These are phyloP conservation scores for Hygrophorus russula DNA, from an alignment of 768 basidiomycete species.

Conservation along the genomic window DNA sequence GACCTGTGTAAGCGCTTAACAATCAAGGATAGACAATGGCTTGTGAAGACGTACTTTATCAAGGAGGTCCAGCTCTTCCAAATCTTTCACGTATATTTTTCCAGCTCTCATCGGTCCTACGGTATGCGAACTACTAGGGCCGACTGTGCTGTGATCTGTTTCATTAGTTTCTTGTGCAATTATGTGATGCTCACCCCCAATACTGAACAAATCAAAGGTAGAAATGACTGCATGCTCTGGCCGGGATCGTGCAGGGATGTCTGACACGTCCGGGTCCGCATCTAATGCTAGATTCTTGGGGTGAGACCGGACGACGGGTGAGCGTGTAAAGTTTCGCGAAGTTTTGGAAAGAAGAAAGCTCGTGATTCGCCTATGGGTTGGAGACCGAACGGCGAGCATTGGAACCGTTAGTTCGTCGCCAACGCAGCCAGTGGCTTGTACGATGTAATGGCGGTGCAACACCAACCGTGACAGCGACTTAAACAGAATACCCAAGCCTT, in stretches of 20 bases:
- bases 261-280: not conserved
- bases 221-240: constrained; percentile 86
- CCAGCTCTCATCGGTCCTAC: constrained; percentile 75
- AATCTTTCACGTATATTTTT: constrained; percentile 75
- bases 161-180: constrained; percentile 1
- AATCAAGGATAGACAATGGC: constrained; percentile 4
- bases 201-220: constrained; percentile 86
- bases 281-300: not conserved
- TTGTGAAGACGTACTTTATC: constrained; percentile 39
- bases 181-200: constrained; percentile 49
- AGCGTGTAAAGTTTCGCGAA: not conserved
- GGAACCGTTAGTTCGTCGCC: too few relatives aligned
- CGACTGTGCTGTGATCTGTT: constrained; percentile 19
- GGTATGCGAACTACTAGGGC: constrained; percentile 42
- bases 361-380: too few relatives aligned
- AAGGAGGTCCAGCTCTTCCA: constrained; percentile 55
- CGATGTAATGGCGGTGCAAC: too few relatives aligned
- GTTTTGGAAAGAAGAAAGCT: not conserved
- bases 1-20: constrained; percentile 32
- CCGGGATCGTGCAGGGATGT: not conserved
- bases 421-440: too few relatives aligned
- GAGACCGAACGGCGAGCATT: too few relatives aligned
- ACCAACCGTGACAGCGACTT: too few relatives aligned
- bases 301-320: not conserved
- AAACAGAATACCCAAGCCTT: too few relatives aligned